Evolutionary conservation across 1,284 basidiomycete genomes (phyloP).

Genomic region (Moesziomyces sp.): DNA sequence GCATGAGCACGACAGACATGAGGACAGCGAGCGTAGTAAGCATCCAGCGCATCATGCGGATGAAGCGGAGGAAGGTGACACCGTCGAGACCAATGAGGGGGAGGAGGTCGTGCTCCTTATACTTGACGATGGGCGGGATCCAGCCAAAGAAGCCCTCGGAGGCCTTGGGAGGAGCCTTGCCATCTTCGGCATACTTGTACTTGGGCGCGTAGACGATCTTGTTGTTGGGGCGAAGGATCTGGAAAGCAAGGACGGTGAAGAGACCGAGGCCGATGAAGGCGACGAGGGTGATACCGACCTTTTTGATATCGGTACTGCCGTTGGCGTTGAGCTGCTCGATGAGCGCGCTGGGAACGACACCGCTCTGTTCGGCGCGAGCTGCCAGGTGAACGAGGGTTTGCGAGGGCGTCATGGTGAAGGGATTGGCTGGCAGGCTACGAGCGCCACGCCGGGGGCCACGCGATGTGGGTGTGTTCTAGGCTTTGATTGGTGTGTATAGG

Average conservation of each 20-base stretch:
- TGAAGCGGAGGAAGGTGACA: constrained; percentile 89
- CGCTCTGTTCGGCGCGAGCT: constrained; percentile 14
- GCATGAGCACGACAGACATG: constrained; percentile 80
- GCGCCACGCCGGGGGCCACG: not conserved
- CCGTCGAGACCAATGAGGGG: constrained; percentile 91
- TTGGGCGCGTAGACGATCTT: constrained; percentile 85
- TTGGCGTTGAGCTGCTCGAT: constrained; percentile 47
- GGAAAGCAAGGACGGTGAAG: constrained; percentile 57
- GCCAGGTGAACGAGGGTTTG: constrained; percentile 3
- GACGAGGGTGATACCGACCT: constrained; percentile 50
- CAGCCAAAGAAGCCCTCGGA: constrained; percentile 76
- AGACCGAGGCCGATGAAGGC: constrained; percentile 49
- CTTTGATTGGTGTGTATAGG: not conserved
- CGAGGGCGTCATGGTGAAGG: constrained; percentile 16
- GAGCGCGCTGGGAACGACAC: constrained; percentile 25
- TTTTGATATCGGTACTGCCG: constrained; percentile 35
- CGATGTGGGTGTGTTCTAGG: not conserved
- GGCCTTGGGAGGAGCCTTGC: constrained; percentile 77
- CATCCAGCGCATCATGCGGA: constrained; percentile 78
- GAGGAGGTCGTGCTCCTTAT: constrained; percentile 86
- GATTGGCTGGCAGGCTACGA: constrained; percentile 8
- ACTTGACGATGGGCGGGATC: constrained; percentile 84
- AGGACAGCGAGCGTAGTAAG: constrained; percentile 68
- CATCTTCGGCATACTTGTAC: constrained; percentile 82
- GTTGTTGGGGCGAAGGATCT: constrained; percentile 62